These are phyloP conservation scores for Ogataea pilisensis DNA, from an alignment of 805 yeast species.

Conservation along the genomic window DNA sequence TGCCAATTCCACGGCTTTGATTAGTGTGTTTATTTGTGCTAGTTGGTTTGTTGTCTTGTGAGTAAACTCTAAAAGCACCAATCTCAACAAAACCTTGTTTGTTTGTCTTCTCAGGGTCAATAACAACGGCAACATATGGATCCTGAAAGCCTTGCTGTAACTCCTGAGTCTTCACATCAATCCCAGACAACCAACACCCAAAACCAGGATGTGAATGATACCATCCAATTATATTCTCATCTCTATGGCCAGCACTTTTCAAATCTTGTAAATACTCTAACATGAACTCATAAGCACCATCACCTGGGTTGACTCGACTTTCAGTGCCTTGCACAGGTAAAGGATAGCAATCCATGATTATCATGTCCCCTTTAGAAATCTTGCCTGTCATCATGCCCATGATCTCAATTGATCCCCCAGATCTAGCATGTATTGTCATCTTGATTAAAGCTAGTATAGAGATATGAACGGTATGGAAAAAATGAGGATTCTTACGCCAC, in stretches of 20 bases:
- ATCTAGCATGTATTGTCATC: slow-evolving; percentile 74
- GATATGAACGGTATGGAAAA: slow-evolving; percentile 57
- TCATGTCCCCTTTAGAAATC: slow-evolving; percentile 48
- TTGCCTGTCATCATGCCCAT: slow-evolving; percentile 95
- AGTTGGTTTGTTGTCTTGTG: slow-evolving; percentile 18
- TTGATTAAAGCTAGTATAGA: slow-evolving; percentile 70
- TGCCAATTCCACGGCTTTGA: background rate
- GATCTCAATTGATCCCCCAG: slow-evolving; percentile 84
- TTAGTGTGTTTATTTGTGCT: too few relatives aligned
- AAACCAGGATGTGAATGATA: slow-evolving; percentile 96
- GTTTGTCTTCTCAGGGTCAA: slow-evolving; percentile 73
- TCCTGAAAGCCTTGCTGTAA: slow-evolving; percentile 87
- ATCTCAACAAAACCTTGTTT: slow-evolving; percentile 67
- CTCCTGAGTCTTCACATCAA: slow-evolving; percentile 85
- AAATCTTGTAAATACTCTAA: slow-evolving; percentile 66
- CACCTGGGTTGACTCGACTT: slow-evolving; percentile 89
- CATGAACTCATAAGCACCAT: slow-evolving; percentile 94
- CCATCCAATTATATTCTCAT: slow-evolving; percentile 91
- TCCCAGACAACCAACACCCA: slow-evolving; percentile 93
- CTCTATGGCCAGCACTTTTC: slow-evolving; percentile 38
- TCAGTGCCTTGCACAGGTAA: slow-evolving; percentile 96
- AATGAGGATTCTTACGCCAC: slow-evolving; percentile 55
- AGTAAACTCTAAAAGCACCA: slow-evolving; percentile 81
- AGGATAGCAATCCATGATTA: slow-evolving; percentile 78
- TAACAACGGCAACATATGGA: slow-evolving; percentile 84